These are phyloP conservation scores for Trametes cubensis DNA, from an alignment of 768 basidiomycete species.

Conservation along the genomic window DNA sequence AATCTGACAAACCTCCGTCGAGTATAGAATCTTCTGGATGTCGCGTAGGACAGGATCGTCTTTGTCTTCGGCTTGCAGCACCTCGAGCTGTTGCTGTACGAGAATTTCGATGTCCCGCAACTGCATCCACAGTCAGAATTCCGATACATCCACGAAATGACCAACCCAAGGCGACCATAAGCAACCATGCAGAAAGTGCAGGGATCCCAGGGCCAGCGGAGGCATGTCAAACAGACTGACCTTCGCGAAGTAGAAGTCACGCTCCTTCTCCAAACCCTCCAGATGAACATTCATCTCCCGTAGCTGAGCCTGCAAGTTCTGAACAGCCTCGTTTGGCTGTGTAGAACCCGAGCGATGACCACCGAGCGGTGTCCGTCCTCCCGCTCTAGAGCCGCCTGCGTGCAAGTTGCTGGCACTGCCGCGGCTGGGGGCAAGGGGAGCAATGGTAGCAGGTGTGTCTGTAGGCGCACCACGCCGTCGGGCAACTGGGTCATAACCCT, in stretches of 20 bases:
- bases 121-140: constrained; percentile 44
- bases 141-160: too few species aligned
- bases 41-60: constrained; percentile 66
- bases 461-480: constrained; percentile 76
- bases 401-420: constrained; percentile 36
- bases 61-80: constrained; percentile 55
- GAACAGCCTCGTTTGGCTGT: constrained; percentile 66
- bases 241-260: constrained; percentile 99
- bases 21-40: constrained; percentile 92
- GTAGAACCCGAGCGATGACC: constrained; percentile 71
- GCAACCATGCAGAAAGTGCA: too few species aligned
- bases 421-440: constrained; percentile 55
- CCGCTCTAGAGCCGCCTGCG: constrained; percentile 46
- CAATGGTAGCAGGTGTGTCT: constrained; percentile 80
- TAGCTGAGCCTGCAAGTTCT: constrained; percentile 73
- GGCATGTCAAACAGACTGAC: constrained; percentile 46
- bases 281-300: constrained; percentile 80
- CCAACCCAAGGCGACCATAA: too few species aligned
- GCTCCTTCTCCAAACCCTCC: constrained; percentile 93
- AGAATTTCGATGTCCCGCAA: constrained; percentile 96
- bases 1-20: constrained; percentile 74
- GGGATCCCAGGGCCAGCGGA: not conserved
- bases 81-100: constrained; percentile 78
- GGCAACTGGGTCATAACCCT: constrained; percentile 82
- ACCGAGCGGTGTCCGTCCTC: constrained; percentile 73